Evolutionary conservation across 257 asterid species (phyloP).

Genomic region (Rehmannia glutinosa): DNA sequence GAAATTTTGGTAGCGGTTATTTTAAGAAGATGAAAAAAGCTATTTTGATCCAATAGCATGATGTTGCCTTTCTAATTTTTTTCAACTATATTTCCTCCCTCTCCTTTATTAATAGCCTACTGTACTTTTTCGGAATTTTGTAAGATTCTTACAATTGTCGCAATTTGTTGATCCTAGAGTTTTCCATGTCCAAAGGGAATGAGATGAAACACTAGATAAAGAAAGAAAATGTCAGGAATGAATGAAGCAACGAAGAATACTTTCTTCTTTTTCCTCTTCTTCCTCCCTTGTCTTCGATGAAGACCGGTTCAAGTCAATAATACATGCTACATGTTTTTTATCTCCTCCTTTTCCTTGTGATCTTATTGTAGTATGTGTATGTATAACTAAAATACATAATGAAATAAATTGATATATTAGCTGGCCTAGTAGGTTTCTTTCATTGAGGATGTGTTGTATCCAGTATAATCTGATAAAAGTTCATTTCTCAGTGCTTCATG

Average conservation of each 20-base stretch:
- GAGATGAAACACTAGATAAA: not conserved
- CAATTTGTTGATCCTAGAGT: not conserved
- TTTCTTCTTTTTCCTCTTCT: no score
- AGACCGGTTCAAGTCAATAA: not conserved
- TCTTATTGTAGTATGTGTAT: not conserved
- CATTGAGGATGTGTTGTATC: not conserved
- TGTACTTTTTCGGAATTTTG: not conserved
- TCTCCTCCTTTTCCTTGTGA: not conserved
- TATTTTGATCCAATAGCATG: not conserved
- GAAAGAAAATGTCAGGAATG: not conserved
- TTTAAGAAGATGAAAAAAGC: not conserved
- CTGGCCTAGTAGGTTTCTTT: not conserved
- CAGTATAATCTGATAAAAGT: not conserved
- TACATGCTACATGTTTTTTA: not conserved
- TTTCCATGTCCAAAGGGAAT: not conserved
- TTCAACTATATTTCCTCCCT: not conserved
- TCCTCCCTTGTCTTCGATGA: not conserved
- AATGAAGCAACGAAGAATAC: not conserved
- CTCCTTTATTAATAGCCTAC: not conserved
- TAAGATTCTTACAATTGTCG: not conserved
- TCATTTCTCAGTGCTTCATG: not conserved
- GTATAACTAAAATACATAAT: not conserved
- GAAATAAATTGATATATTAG: not conserved
- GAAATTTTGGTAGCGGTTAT: not conserved
- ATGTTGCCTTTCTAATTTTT: conserved; percentile 5